phyloP scores from a whole-genome alignment of 352 stramenopile genomes.

The Phytophthora constricta region DNA sequence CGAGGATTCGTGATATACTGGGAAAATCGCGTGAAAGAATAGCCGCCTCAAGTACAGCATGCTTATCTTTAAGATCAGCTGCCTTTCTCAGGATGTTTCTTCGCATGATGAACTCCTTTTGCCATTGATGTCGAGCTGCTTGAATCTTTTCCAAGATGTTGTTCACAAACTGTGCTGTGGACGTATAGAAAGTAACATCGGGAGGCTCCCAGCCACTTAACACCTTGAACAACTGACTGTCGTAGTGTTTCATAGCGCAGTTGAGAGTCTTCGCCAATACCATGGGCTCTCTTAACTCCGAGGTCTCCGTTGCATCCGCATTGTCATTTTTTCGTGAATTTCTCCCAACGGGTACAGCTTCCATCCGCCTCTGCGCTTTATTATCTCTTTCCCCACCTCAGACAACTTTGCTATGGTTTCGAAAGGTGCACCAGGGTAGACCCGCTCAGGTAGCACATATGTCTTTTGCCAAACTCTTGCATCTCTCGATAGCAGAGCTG shows the following conservation, averaged over 20 bases:
- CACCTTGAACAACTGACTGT: conserved; percentile 42
- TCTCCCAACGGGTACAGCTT: conserved; percentile 51
- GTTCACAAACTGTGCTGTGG: conserved; percentile 44
- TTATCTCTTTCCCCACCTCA: conserved; percentile 4
- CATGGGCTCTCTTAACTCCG: conserved; percentile 40
- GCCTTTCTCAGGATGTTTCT: conserved; percentile 62
- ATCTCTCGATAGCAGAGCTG: conserved; percentile 57
- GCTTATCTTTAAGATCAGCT: conserved; percentile 48
- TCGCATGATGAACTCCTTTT: conserved; percentile 42
- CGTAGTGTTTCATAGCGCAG: conserved; percentile 49
- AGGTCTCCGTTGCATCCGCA: neutral
- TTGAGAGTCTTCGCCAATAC: conserved; percentile 53
- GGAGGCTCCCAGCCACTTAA: conserved; percentile 42
- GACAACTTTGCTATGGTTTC: conserved; percentile 17
- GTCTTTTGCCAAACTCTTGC: conserved; percentile 67
- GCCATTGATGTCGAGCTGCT: conserved; percentile 21
- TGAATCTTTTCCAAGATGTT: conserved; percentile 28
- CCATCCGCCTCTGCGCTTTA: conserved; percentile 49
- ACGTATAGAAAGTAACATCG: conserved; percentile 41
- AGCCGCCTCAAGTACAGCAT: conserved; percentile 47
- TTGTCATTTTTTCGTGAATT: conserved; percentile 1
- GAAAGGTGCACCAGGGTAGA: conserved; percentile 43
- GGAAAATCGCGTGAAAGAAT: conserved; percentile 60
- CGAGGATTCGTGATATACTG: conserved; percentile 42
- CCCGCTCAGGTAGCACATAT: conserved; percentile 60